Evolutionary conservation across 169 alveolate species (phyloP), one percentile per base, ranked within the genome.

Genomic region (Plasmodium cynomolgi): DNA sequence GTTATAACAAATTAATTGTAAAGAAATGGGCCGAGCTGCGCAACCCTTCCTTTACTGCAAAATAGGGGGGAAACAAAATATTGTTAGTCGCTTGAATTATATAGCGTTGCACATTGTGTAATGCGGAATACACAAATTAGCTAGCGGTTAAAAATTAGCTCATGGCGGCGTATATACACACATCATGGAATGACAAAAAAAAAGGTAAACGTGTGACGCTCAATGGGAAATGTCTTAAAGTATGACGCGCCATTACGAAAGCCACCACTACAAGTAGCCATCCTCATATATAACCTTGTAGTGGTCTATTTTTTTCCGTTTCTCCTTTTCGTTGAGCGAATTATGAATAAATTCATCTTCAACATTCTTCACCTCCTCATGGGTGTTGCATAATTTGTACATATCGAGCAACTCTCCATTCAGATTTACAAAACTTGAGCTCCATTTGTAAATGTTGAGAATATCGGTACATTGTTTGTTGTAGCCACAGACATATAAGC

Each of bases 401-500:
- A 44, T 72, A 33, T 91, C 95, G 31, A 91, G 62, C 44, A 91
- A 37, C 20, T 91, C 95, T 54, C 58, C 83, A 56, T 91, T 91
- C 56, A 91, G 73, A 83, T n/a, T 81, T 23, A 81, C 83, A 91
- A 91, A 91, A 72, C 77, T 73, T 81, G 68, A 15, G 77, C 95
- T 83, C 95, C 95, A 91, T 71, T 91, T 91, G 72, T 91, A 91
- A 29, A 91, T 81, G 29, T 73, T 81, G 62, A 91, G 77, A 33
- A 91, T 91, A 62, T 91, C 95, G 11, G 34, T 91, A 73, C 85
- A 91, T 29, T 91, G 95, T 31, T 91, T 81, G 62, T 41, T 82
- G 77, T 91, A 91, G 75, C 83, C 83, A 91, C 95, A 91, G n/a
- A 91, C 23, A 82, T 91, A 91, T 71, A 91, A 73, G 39, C 95